phyloP scores from a whole-genome alignment of 768 basidiomycete species.

The Lactarius evosmus region DNA sequence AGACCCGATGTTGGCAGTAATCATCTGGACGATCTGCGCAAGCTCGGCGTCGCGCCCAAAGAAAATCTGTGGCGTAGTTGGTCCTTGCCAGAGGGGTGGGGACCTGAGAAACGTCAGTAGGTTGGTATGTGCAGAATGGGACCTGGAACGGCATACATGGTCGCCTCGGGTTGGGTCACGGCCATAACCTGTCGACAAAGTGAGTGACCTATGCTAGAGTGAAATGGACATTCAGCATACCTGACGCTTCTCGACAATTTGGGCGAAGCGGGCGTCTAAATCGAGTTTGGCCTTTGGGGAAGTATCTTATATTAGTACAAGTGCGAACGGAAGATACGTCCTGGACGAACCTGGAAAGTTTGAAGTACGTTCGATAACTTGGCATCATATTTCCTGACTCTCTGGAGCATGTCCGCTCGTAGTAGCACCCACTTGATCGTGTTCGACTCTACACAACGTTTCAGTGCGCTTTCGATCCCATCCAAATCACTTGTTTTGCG shows the following conservation, averaged over 20 bases:
- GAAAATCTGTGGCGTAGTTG: conserved; percentile 7
- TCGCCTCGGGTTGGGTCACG: background rate
- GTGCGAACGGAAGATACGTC: background rate
- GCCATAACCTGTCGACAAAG: background rate
- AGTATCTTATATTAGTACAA: background rate
- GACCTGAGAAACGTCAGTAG: background rate
- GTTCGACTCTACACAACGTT: background rate
- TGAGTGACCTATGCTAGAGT: background rate
- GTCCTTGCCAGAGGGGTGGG: background rate
- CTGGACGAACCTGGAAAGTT: background rate
- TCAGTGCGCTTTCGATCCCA: background rate
- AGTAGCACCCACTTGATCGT: background rate
- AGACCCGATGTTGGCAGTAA: background rate
- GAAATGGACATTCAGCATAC: no score
- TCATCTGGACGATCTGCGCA: background rate
- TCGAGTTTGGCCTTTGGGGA: background rate
- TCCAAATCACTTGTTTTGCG: conserved; percentile 2
- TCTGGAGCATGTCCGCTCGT: conserved; percentile 2
- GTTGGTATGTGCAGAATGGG: background rate
- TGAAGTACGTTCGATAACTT: conserved; percentile 1
- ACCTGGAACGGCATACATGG: background rate
- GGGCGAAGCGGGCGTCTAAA: background rate
- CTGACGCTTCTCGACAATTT: background rate
- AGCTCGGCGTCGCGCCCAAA: background rate
- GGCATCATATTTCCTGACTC: conserved; percentile 7